phyloP scores from a whole-genome alignment of 1,139 yeast genomes.

The Pichia norvegensis region DNA sequence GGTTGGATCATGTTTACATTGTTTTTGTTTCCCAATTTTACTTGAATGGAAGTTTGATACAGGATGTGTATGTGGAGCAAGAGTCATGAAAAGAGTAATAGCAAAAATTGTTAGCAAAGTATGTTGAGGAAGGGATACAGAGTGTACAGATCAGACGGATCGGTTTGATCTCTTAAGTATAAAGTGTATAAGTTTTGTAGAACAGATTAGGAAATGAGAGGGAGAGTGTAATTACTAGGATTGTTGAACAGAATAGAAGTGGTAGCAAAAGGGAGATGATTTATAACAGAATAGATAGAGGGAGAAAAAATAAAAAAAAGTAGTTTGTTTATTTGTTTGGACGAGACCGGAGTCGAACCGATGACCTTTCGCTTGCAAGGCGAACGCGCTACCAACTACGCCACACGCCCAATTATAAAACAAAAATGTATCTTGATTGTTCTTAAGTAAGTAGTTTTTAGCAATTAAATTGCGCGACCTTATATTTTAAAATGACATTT shows the following conservation, averaged over 20 bases:
- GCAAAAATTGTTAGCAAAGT: not conserved
- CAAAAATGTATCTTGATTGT: not conserved
- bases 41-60: not conserved
- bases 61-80: not conserved
- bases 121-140: too few relatives aligned
- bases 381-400: slow-evolving; percentile 67
- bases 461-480: too few relatives aligned
- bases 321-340: too few relatives aligned
- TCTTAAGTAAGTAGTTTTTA: too few relatives aligned
- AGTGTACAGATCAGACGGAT: too few relatives aligned
- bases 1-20: not conserved
- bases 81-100: not conserved
- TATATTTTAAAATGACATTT: too few relatives aligned
- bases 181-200: not conserved
- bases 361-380: slow-evolving; percentile 61
- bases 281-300: not conserved
- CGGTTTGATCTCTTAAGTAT: not conserved
- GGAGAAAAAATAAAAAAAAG: not conserved
- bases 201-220: too few relatives aligned
- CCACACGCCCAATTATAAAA: slow-evolving; percentile 31
- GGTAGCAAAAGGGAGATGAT: not conserved
- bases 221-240: too few relatives aligned
- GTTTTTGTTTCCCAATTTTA: not conserved
- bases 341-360: slow-evolving; percentile 46
- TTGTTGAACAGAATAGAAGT: too few relatives aligned